Evolutionary conservation across 306 rosid species (phyloP).

Genomic region (Cucumis hystrix): DNA sequence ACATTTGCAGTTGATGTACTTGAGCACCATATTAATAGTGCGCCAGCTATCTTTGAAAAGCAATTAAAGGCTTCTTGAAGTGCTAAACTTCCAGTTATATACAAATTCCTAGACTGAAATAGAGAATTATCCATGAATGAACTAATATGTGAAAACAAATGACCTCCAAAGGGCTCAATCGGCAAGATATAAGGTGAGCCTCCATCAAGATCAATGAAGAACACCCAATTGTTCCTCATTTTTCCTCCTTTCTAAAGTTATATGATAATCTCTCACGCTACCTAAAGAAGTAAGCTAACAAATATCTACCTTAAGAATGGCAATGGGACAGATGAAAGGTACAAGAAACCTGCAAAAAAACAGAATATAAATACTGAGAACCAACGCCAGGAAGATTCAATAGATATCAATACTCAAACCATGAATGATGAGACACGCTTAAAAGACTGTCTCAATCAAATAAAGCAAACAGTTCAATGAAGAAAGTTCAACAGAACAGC

Average conservation of each 20-base stretch:
- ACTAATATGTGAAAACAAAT: conserved; percentile 35
- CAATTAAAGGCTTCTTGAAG: conserved; percentile 39
- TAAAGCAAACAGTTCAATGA: background rate
- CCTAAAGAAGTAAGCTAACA: background rate
- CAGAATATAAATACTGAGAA: background rate
- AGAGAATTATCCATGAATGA: conserved; percentile 42
- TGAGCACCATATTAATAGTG: conserved; percentile 36
- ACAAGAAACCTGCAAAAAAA: background rate
- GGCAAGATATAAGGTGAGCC: conserved; percentile 33
- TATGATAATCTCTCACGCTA: background rate
- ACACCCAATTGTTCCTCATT: conserved; percentile 58
- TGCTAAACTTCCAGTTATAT: conserved; percentile 43
- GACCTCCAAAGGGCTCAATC: conserved; percentile 38
- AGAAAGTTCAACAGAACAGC: background rate
- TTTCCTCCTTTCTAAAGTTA: background rate
- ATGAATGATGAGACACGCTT: background rate
- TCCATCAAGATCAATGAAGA: conserved; percentile 56
- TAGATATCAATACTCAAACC: background rate
- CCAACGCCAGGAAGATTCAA: background rate
- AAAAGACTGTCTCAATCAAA: background rate
- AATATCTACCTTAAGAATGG: background rate
- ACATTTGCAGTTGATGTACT: conserved; percentile 26
- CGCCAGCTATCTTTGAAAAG: conserved; percentile 55
- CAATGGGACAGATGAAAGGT: background rate
- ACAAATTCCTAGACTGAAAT: conserved; percentile 18